A percentile compares a stretch with the other conserved stretches of the same genome.
phyloP scores from a whole-genome alignment of 73 alveolate species.

The Paramecium sonneborni region DNA sequence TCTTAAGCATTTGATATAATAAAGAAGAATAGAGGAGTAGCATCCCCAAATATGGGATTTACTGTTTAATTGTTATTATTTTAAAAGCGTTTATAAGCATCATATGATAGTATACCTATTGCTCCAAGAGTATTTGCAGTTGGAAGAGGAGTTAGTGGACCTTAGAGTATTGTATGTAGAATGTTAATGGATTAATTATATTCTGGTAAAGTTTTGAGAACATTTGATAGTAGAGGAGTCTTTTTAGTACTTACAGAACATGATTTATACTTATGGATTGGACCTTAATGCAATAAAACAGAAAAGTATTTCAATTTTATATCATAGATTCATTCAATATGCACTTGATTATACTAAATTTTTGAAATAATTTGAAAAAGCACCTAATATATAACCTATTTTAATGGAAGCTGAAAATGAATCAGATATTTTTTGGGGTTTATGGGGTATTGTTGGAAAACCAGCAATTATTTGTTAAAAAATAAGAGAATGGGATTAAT shows the following conservation, averaged over 20 bases:
- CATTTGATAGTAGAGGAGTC: slow-evolving; percentile 83
- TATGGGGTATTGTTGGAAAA: slow-evolving; percentile 39
- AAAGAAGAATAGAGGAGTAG: slow-evolving; percentile 81
- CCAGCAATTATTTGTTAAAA: slow-evolving; percentile 49
- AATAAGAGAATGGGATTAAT: slow-evolving; percentile 73
- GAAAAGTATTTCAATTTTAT: slow-evolving; percentile 58
- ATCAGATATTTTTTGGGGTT: slow-evolving; percentile 69
- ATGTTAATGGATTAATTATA: slow-evolving; percentile 69
- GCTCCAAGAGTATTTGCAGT: slow-evolving; percentile 83
- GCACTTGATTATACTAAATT: slow-evolving; percentile 71
- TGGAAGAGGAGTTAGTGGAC: slow-evolving; percentile 80
- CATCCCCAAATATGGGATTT: slow-evolving; percentile 88
- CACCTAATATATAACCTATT: slow-evolving; percentile 6
- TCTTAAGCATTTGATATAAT: slow-evolving; percentile 73
- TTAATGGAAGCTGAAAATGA: slow-evolving; percentile 40
- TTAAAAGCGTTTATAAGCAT: slow-evolving; percentile 75
- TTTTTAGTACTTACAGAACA: slow-evolving; percentile 71
- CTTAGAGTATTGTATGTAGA: slow-evolving; percentile 72
- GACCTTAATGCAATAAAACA: slow-evolving; percentile 72
- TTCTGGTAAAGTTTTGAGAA: slow-evolving; percentile 58
- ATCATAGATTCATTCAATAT: slow-evolving; percentile 25
- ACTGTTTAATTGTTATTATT: slow-evolving; percentile 77
- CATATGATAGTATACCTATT: slow-evolving; percentile 74
- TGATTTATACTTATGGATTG: slow-evolving; percentile 71
- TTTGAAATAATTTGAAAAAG: slow-evolving; percentile 63